Evolutionary conservation across 2,329 filamentous ascomycete species (phyloP), one percentile per base, ranked within the genome.

Genomic region (Ophiocordyceps unilateralis): DNA sequence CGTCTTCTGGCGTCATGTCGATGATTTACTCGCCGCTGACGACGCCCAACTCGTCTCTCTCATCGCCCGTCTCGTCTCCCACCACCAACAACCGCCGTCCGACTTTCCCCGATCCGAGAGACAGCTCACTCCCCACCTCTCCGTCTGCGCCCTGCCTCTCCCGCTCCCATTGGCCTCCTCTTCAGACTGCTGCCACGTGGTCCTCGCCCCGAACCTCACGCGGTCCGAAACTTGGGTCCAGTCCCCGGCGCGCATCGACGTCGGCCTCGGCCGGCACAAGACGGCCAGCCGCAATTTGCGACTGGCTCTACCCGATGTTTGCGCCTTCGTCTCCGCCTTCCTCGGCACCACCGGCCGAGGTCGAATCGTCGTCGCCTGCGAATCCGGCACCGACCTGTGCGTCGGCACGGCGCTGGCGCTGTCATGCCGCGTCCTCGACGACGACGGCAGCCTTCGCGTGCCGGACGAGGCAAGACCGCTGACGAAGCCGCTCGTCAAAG

Each of bases 281-380:
- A 59, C 78, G 4, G 89, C 86, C 0, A 88, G 84, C 53, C 78
- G 87, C n/a, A 78, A 83, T 50, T 67, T 96, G n/a, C 77, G 89
- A 9, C 64, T 70, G 14, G 77, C 83, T 10, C 64, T 96, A 4
- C 68, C 74, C 1, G 68, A 66, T 15, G 72, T 91, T 15, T 70
- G 69, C 47, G 55, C 60, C 3, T 83, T 83, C 55, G 67, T 72
- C 1, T 53, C 58, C 6, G 51, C 44, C 0, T 68, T 61, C 43
- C 48, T 75, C n/a, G 5, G 20, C 22, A 12, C 3, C n/a, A 21
- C 36, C 40, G 34, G 43, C 42, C 7, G 19, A 17, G 36, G 17
- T 19, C 52, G 49, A 2, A 53, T 76, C 17, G 52, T 86, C 2
- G 60, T 94, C 5, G 74, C 76, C 5, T 94, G 88, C 55, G 74